Evolutionary conservation across 2,329 filamentous ascomycete species (phyloP), one percentile per base, ranked within the genome.

Genomic region (Cladosporium sp.): DNA sequence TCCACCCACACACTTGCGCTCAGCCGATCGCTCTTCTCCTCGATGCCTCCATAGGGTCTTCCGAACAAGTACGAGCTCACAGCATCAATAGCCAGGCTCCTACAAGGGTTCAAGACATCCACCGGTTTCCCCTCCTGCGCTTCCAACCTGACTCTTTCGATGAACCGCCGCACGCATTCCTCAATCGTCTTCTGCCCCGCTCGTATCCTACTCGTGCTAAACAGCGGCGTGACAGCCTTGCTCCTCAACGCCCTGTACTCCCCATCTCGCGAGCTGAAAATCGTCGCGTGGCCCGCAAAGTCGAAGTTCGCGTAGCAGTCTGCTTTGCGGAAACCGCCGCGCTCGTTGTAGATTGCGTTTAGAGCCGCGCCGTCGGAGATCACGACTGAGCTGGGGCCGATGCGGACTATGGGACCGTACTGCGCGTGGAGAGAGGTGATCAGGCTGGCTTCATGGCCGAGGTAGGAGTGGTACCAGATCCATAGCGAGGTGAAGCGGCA

Each of bases 311-410:
- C 59, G 49, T 70, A 68, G 63, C 69, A 71, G 28, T 67, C 58
- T 10, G 68, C 66, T 58, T 71, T 70, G 56, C 69, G 65, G 58
- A 70, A 68, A 26, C 67, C 62, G 39, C 68, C 68, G 36, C 66
- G 67, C 56, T 74, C 68, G 26, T 89, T 90, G 70, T 93, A 74
- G 51, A 73, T 71, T 14, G 54, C 65, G 16, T 83, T 81, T 58
- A 94, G 91, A 8, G 89, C 89, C 13, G 81, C 81, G 43, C 89
- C 88, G 71, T 92, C 89, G 64, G 86, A 88, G 58, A 94, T 81
- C 66, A 88, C 91, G 70, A 93, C 81, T 70, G 93, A 90, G 70
- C 91, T 87, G 0, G 91, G 91, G 70, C 90, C 88, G 70, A 93
- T 89, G 26, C 91, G 85, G 39, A 93, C 87, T 0, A 94, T 77